Percentiles rank a stretch among this genome's conserved stretches.
Conservation (phyloP, 2,329 filamentous ascomycete species). For the Pyricularia grisea region DNA sequence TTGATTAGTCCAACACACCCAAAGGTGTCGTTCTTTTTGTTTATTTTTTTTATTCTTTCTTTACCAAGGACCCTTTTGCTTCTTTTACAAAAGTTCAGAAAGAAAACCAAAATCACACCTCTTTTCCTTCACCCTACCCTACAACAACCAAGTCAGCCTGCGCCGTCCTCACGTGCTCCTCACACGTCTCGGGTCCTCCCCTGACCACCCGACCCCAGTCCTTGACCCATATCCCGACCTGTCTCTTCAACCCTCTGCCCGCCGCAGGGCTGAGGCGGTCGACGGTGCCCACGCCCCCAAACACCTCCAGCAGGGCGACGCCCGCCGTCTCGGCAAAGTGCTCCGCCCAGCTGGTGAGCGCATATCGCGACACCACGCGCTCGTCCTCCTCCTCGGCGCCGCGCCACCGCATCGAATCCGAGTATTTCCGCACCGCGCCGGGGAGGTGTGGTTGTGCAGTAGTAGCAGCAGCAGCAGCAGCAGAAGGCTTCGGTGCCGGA, state of each 20-base stretch:
- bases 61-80: neutral
- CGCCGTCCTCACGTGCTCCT: neutral
- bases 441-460: neutral
- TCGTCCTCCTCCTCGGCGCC: neutral
- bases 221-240: neutral
- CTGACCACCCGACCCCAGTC: constrained; percentile 1
- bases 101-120: neutral
- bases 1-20: no score
- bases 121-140: neutral
- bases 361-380: neutral
- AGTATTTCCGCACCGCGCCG: neutral
- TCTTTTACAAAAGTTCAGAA: neutral
- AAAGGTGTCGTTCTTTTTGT: no score
- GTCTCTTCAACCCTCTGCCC: neutral
- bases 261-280: neutral
- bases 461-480: no score
- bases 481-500: neutral
- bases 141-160: neutral
- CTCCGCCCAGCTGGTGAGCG: constrained; percentile 4
- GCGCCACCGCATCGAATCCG: neutral
- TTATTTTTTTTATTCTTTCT: no score
- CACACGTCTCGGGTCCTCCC: neutral
- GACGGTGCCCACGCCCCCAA: neutral
- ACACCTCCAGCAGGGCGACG: constrained; percentile 1
- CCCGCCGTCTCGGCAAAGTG: constrained; percentile 5